These are phyloP conservation scores for Podaxis sp. DNA, from an alignment of 768 basidiomycete species.

Conservation along the genomic window DNA sequence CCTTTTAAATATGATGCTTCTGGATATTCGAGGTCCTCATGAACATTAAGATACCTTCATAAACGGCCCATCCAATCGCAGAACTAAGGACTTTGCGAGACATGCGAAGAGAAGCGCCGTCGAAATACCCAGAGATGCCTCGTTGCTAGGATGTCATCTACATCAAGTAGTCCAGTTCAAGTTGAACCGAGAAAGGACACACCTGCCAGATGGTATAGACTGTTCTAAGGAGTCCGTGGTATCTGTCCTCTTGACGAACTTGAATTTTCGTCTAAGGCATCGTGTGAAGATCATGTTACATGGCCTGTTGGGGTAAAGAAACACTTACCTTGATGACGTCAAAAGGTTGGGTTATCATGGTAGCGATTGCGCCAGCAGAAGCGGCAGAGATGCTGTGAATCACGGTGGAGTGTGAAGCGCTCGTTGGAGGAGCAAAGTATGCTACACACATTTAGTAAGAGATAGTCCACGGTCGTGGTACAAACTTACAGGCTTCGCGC, in stretches of 20 bases:
- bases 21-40: slow-evolving; percentile 21
- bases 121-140: slow-evolving; percentile 77
- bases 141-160: slow-evolving; percentile 53
- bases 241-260: slow-evolving; percentile 73
- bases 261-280: slow-evolving; percentile 79
- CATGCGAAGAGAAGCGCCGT: slow-evolving; percentile 78
- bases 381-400: slow-evolving; percentile 70
- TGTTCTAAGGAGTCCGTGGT: slow-evolving; percentile 68
- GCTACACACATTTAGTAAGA: slow-evolving; percentile 14
- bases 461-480: not conserved
- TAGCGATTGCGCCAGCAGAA: slow-evolving; percentile 79
- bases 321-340: slow-evolving; percentile 81
- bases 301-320: not conserved
- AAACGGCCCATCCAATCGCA: slow-evolving; percentile 90
- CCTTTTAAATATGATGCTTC: slow-evolving; percentile 1
- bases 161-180: not conserved
- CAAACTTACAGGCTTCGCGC: slow-evolving; percentile 53
- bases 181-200: slow-evolving; percentile 18
- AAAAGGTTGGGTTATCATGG: slow-evolving; percentile 85
- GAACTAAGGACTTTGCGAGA: slow-evolving; percentile 85
- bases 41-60: slow-evolving; percentile 71
- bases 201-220: slow-evolving; percentile 66
- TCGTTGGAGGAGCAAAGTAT: slow-evolving; percentile 37
- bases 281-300: not conserved
- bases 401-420: slow-evolving; percentile 40